Base-by-base conservation (phyloP, 2,329 filamentous ascomycete genomes). In the Aureobasidium sp. region DNA sequence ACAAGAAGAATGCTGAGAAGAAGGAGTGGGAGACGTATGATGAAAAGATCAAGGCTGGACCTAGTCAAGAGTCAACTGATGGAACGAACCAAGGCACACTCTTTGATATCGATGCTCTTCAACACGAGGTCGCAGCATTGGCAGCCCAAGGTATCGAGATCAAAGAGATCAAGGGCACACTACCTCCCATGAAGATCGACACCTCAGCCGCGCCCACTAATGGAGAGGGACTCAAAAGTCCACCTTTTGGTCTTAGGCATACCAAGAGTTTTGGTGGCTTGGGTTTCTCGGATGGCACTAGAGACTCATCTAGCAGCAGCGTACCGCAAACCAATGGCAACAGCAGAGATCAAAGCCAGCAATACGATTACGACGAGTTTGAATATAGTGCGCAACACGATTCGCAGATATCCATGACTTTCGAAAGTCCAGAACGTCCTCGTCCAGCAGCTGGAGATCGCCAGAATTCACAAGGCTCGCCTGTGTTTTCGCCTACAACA, bases 11-110 rank as follows among this genome's bases (percentile, higher is more conserved):
- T 37, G 76, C 78, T 0, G 79, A 90, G 64, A 90, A 90, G 70
- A 89, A 90, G 64, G 86, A 88, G 52, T 96, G 91, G 91, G 91
- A 97, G 68, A 89, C 89, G 7, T 96, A 96, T 66, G 86, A 96
- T 65, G 87, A 94, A 57, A 73, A 71, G 16, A 68, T 67, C 39
- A 80, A 79, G 63, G 63, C 62, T 4, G 63, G 66, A 19, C 56
- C 66, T 22, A 64, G 64, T 21, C 67, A 68, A 35, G 72, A 71
- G 53, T 71, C 71, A 7, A 75, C 79, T 53, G 75, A 62, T 21
- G 24, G 16, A 74, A 7, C 73, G 74, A 4, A 77, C 69, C 54
- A 24, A 19, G 54, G 48, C 83, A 85, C 97, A 7, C 76, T 98
- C 40, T 98, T 98, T 63, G 93, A 98, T 63, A 82, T 98, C 41